Evolutionary conservation across 1,284 basidiomycete species (phyloP), one percentile per base, ranked within the genome.

Genomic region (Bondarzewia mesenterica): DNA sequence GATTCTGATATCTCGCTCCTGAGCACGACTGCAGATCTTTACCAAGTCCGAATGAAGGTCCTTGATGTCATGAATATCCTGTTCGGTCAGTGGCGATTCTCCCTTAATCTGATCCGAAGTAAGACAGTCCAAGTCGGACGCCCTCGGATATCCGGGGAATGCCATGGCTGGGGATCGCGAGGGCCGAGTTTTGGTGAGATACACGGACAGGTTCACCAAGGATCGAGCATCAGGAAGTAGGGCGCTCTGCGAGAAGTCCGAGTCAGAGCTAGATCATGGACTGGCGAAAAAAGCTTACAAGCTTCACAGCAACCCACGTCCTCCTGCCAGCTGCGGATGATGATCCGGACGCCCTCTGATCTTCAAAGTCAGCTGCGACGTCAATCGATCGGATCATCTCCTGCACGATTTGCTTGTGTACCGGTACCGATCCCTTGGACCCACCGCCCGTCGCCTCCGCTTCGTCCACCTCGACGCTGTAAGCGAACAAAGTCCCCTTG

Each of bases 381-480:
- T 91, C 82, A 48, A 93, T 80, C 50, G 80, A 83, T 41, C 70
- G 71, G 37, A 89, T 68, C 59, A 86, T 85, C 65, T 93, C 89
- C 21, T 77, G 65, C 2, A 89, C 73, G 50, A 84, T 77, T 23
- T 70, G 75, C 59, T 83, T 80, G 61, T 85, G 69, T 5, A 68
- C 62, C 14, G 73, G 70, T 35, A 64, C 58, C 37, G 59, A 55
- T 23, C 58, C 49, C 23, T 56, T 37, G 32, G 26, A 22, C 41
- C 58, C 46, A 54, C 50, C 49, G 4, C 60, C 69, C 14, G 69
- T 68, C 5, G 74, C 76, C 47, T 77, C 69, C 7, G 69, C 67
- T 56, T 82, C 77, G 53, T 89, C 80, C 8, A 89, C 89, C 65
- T 94, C 91, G 22, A 91, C 89, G 41, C 83, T 88, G 66, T 94